These are phyloP conservation scores for Cardamine resedifolia DNA, from an alignment of 345 rosid genomes.

Conservation along the genomic window DNA sequence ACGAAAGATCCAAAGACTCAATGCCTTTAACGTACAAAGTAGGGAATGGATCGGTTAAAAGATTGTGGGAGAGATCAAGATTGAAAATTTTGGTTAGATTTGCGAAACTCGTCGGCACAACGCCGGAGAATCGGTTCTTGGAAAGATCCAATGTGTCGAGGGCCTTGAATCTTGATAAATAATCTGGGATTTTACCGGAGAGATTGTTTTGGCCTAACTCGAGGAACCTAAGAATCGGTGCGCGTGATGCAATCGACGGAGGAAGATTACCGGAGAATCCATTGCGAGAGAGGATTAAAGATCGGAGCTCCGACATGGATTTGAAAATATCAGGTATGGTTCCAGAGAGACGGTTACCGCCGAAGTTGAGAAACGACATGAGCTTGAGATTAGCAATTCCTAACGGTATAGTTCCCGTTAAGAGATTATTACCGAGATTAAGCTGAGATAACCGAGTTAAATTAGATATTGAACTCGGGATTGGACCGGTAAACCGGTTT, in stretches of 20 bases:
- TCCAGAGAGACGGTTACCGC: slow-evolving; percentile 56
- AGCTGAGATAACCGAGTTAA: slow-evolving; percentile 53
- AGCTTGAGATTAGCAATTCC: slow-evolving; percentile 48
- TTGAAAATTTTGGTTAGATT: slow-evolving; percentile 82
- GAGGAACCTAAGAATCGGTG: slow-evolving; percentile 47
- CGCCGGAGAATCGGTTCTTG: slow-evolving; percentile 46
- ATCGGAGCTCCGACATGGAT: slow-evolving; percentile 45
- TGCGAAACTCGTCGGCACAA: slow-evolving; percentile 55
- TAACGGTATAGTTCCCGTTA: slow-evolving; percentile 55
- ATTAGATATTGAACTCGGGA: slow-evolving; percentile 56
- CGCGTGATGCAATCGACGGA: slow-evolving; percentile 46
- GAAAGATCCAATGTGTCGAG: slow-evolving; percentile 73
- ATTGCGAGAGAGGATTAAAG: slow-evolving; percentile 50
- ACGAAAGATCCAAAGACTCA: slow-evolving; percentile 69
- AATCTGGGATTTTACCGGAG: slow-evolving; percentile 58
- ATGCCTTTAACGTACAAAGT: slow-evolving; percentile 64
- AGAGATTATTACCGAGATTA: slow-evolving; percentile 48
- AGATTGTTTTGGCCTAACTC: slow-evolving; percentile 63
- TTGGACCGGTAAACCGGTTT: slow-evolving; percentile 59
- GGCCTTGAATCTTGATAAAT: slow-evolving; percentile 53
- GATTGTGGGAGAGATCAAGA: slow-evolving; percentile 66
- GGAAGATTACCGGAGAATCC: slow-evolving; percentile 62
- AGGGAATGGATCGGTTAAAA: slow-evolving; percentile 71
- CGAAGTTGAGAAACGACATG: slow-evolving; percentile 38
- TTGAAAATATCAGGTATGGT: slow-evolving; percentile 57